A percentile compares a stretch with the other conserved stretches of the same genome.
phyloP scores from a whole-genome alignment of 306 rosid genomes.

The Cyamopsis tetragonoloba region DNA sequence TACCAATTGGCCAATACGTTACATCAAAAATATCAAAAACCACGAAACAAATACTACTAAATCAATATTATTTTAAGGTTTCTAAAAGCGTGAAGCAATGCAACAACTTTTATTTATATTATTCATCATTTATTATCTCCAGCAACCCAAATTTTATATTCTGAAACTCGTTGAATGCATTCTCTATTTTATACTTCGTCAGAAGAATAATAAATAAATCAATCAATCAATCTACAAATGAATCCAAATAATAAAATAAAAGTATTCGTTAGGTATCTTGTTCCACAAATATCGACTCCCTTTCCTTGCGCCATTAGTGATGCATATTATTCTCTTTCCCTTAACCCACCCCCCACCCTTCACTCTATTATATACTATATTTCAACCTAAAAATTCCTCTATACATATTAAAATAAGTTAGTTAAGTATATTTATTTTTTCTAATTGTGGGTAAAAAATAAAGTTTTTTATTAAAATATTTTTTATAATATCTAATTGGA shows the following conservation, averaged over 20 bases:
- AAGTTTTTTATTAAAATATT: too few relatives aligned
- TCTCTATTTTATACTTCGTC: not conserved
- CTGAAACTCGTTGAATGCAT: not conserved
- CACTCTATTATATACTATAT: too few relatives aligned
- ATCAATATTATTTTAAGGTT: slow-evolving; percentile 34
- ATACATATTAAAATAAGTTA: too few relatives aligned
- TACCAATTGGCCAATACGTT: slow-evolving; percentile 30
- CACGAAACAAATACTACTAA: too few relatives aligned
- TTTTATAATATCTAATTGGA: too few relatives aligned
- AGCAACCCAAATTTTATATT: slow-evolving; percentile 24
- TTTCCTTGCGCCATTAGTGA: slow-evolving; percentile 22
- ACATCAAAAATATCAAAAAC: slow-evolving; percentile 28
- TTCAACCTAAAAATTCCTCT: too few relatives aligned
- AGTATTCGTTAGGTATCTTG: not conserved
- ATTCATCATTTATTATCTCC: slow-evolving; percentile 6
- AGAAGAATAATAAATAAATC: not conserved
- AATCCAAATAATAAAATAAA: not conserved
- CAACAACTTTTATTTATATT: slow-evolving; percentile 27
- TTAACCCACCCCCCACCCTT: not conserved
- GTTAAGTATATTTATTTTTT: too few relatives aligned
- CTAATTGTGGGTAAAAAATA: too few relatives aligned
- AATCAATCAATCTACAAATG: slow-evolving; percentile 1
- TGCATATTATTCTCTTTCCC: not conserved
- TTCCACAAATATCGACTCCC: slow-evolving; percentile 26
- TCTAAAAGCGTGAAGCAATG: slow-evolving; percentile 65